Conservation (phyloP, 371 early-diverging fungal genomes). For the Saksenaea oblongispora region DNA sequence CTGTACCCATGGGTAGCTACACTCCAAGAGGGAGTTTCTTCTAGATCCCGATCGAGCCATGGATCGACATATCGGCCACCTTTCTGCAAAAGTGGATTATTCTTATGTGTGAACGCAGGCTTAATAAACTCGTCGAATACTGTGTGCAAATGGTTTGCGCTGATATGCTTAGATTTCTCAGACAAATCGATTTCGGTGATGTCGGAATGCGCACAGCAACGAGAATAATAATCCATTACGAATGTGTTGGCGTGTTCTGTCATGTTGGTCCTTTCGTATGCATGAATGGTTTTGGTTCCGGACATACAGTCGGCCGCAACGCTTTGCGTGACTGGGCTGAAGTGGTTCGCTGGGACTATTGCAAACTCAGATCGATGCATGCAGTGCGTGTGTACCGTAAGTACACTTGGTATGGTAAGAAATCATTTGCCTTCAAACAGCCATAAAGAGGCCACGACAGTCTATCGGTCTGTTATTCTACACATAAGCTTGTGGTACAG, state of each 20-base stretch:
- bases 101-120: conserved; percentile 16
- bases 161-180: conserved; percentile 13
- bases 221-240: background rate
- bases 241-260: background rate
- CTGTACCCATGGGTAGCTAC: conserved; percentile 13
- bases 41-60: conserved; percentile 13
- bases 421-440: too few relatives aligned
- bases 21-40: conserved; percentile 37
- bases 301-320: too few relatives aligned
- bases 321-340: too few relatives aligned
- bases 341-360: too few relatives aligned
- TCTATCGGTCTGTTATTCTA: too few relatives aligned
- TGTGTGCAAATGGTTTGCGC: conserved; percentile 13
- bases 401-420: too few relatives aligned
- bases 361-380: too few relatives aligned
- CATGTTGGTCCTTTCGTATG: too few relatives aligned
- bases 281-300: too few relatives aligned
- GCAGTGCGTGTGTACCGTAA: too few relatives aligned
- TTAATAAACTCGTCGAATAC: conserved; percentile 17
- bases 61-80: conserved; percentile 25
- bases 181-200: background rate
- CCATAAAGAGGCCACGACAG: too few relatives aligned
- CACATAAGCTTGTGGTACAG: too few relatives aligned
- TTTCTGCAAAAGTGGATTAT: conserved; percentile 18
- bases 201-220: background rate